These are phyloP conservation scores for Aspergillus sp. DNA, from an alignment of 2,329 filamentous ascomycete species.

Conservation along the genomic window DNA sequence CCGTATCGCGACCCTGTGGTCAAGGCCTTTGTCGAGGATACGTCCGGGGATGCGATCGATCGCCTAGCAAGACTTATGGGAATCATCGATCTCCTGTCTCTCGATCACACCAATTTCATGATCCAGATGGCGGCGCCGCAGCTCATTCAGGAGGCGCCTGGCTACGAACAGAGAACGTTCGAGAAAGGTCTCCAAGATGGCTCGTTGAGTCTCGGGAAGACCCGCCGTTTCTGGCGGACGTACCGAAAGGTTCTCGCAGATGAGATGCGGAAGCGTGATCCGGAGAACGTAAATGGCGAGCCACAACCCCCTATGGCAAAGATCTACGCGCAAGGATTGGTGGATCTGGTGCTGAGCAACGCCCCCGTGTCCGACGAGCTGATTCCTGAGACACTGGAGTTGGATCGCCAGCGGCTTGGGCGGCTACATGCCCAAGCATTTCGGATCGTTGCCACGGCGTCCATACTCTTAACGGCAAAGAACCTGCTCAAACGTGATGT, in stretches of 20 bases:
- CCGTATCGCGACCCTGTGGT: conserved; percentile 64
- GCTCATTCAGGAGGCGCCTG: conserved; percentile 61
- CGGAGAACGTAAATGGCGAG: conserved; percentile 38
- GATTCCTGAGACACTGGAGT: conserved; percentile 61
- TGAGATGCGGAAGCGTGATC: conserved; percentile 53
- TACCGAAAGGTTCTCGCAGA: conserved; percentile 45
- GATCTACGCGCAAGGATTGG: conserved; percentile 62
- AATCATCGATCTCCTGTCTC: conserved; percentile 62
- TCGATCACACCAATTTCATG: conserved; percentile 68
- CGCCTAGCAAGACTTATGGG: conserved; percentile 64
- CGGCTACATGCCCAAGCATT: conserved; percentile 57
- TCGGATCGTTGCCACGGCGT: conserved; percentile 61
- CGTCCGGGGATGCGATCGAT: conserved; percentile 59
- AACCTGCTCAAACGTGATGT: conserved; percentile 66
- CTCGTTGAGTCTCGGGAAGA: conserved; percentile 54
- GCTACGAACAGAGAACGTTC: conserved; percentile 63
- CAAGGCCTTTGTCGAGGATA: conserved; percentile 56
- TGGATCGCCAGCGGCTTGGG: conserved; percentile 57
- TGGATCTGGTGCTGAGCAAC: conserved; percentile 60
- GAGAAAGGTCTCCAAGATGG: conserved; percentile 56
- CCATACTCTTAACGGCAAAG: conserved; percentile 65
- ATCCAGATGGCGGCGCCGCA: conserved; percentile 62
- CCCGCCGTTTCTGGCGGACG: conserved; percentile 57
- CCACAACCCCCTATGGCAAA: conserved; percentile 37
- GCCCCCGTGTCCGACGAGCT: conserved; percentile 53